Percentiles rank a stretch among this genome's conserved stretches.
These are phyloP conservation scores for Lepidium aucheri DNA, from an alignment of 345 rosid species.

Conservation along the genomic window DNA sequence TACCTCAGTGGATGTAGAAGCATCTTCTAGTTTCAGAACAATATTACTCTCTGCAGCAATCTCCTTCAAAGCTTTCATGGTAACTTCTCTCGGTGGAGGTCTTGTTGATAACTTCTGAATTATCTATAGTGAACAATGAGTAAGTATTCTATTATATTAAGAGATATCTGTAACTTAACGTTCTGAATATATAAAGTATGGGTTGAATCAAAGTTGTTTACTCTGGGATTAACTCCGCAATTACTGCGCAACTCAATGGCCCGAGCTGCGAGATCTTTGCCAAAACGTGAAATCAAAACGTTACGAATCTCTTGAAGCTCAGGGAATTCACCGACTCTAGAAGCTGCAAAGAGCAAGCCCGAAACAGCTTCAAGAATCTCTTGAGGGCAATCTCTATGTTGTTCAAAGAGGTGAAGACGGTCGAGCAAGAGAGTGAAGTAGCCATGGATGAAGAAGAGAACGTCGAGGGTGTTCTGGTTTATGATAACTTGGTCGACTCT, in stretches of 20 bases:
- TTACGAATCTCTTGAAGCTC: conserved; percentile 82
- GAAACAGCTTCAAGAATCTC: conserved; percentile 76
- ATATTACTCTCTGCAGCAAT: conserved; percentile 64
- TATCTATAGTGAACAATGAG: conserved; percentile 16
- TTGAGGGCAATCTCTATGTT: conserved; percentile 63
- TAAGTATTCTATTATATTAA: neutral
- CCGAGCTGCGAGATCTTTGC: conserved; percentile 68
- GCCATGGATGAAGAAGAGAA: conserved; percentile 49
- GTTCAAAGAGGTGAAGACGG: conserved; percentile 55
- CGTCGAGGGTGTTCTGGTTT: conserved; percentile 69
- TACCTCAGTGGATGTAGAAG: conserved; percentile 37
- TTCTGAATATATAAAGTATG: neutral
- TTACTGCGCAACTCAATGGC: conserved; percentile 71
- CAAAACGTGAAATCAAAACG: conserved; percentile 51
- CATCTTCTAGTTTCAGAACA: conserved; percentile 41
- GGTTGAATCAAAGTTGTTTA: conserved; percentile 18
- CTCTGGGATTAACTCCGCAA: conserved; percentile 62
- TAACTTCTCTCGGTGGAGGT: conserved; percentile 46
- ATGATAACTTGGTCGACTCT: conserved; percentile 45
- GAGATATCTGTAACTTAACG: neutral
- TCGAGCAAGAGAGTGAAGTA: conserved; percentile 58
- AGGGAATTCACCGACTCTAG: conserved; percentile 86
- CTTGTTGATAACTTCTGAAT: conserved; percentile 33
- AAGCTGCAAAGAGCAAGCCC: conserved; percentile 60
- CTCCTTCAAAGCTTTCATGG: conserved; percentile 51